Evolutionary conservation across 2,329 filamentous ascomycete genomes (phyloP).

Genomic region (Colletotrichum aenigma): DNA sequence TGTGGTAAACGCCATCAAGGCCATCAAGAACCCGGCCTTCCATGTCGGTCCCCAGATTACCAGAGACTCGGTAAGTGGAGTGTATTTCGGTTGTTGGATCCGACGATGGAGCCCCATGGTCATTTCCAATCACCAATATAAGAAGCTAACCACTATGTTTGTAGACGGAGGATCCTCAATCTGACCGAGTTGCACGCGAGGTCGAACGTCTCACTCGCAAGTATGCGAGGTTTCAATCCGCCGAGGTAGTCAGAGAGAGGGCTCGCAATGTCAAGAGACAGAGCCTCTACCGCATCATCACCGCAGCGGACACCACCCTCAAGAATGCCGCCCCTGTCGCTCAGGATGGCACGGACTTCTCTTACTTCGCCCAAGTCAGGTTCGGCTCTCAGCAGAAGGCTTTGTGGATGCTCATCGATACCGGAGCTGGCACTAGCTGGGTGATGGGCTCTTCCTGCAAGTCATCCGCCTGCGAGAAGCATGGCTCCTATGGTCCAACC

Average conservation of each 20-base stretch:
- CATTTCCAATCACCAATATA: not conserved
- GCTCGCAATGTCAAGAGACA: constrained; percentile 34
- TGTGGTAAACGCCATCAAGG: constrained; percentile 14
- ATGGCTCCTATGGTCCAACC: constrained; percentile 70
- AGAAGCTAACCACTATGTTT: not conserved
- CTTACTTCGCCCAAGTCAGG: constrained; percentile 64
- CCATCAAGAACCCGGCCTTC: constrained; percentile 37
- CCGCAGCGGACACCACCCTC: constrained; percentile 48
- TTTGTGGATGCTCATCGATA: constrained; percentile 69
- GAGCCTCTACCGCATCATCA: constrained; percentile 52
- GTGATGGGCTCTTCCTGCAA: constrained; percentile 76
- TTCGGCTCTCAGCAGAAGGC: constrained; percentile 60
- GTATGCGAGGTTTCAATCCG: constrained; percentile 33
- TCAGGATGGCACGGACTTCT: constrained; percentile 70
- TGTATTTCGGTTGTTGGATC: not conserved
- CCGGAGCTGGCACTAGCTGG: constrained; percentile 78
- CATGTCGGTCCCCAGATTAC: constrained; percentile 21
- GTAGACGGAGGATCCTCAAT: constrained; percentile 35
- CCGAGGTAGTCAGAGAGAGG: constrained; percentile 23
- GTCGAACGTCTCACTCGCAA: constrained; percentile 44
- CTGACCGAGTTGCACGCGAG: constrained; percentile 40
- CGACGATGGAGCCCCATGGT: not conserved
- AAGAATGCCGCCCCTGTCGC: constrained; percentile 59
- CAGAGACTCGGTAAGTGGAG: not conserved
- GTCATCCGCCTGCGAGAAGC: constrained; percentile 68